These are phyloP conservation scores for Ophiostoma himal-ulmi DNA, from an alignment of 2,329 filamentous ascomycete species.

Conservation along the genomic window DNA sequence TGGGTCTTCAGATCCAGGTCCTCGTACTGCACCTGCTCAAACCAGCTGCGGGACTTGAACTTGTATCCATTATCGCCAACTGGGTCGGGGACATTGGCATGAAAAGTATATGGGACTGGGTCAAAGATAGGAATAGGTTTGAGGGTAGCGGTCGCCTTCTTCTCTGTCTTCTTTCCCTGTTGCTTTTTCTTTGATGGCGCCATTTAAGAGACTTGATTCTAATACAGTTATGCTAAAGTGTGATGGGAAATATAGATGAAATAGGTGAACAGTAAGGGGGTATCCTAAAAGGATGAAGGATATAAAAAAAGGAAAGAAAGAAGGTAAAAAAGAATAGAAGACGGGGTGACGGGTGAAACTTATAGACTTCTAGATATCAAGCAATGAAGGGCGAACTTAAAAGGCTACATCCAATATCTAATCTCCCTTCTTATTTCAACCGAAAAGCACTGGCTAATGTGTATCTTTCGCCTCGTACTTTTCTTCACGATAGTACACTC, in stretches of 20 bases:
- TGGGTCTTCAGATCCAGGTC: neutral
- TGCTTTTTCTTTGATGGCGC: too few species aligned
- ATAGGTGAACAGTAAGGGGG: neutral
- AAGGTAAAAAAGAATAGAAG: neutral
- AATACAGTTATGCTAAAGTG: too few species aligned
- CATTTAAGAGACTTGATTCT: too few species aligned
- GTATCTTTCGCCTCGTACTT: too few species aligned
- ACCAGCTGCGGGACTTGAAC: neutral
- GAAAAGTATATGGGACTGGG: neutral
- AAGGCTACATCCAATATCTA: too few species aligned
- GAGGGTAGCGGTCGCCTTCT: neutral
- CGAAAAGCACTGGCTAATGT: too few species aligned
- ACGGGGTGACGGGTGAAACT: too few species aligned
- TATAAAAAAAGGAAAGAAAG: neutral
- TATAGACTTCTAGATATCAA: too few species aligned
- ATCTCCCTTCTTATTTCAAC: too few species aligned
- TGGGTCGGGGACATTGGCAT: neutral
- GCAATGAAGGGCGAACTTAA: too few species aligned
- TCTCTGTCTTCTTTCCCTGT: too few species aligned
- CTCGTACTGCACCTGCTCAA: neutral
- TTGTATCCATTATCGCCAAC: neutral
- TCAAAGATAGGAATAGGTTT: neutral
- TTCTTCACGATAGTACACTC: too few species aligned
- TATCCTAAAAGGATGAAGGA: neutral
- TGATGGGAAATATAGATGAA: neutral